phyloP scores from a whole-genome alignment of 1,139 yeast genomes.

The Lodderomyces beijingensis region DNA sequence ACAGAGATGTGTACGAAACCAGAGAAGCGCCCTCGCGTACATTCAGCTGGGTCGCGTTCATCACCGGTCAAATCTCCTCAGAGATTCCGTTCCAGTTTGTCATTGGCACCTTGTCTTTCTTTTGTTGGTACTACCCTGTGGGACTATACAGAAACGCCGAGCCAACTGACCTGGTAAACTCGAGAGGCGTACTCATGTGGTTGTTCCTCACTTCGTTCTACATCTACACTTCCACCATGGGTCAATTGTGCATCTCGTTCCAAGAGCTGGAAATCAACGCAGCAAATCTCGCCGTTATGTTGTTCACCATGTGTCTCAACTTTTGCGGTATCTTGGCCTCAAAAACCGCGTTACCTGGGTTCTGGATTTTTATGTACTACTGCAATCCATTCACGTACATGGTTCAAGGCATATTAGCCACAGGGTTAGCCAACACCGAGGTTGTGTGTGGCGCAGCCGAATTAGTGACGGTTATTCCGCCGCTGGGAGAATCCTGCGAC shows the following conservation, averaged over 20 bases:
- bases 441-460: slow-evolving; percentile 26
- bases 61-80: slow-evolving; percentile 60
- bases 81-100: slow-evolving; percentile 78
- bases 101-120: slow-evolving; percentile 61
- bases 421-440: slow-evolving; percentile 29
- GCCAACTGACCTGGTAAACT: slow-evolving; percentile 19
- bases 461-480: slow-evolving; percentile 24
- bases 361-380: slow-evolving; percentile 37
- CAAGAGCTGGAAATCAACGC: slow-evolving; percentile 37
- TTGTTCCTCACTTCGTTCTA: slow-evolving; percentile 37
- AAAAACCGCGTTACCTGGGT: slow-evolving; percentile 25
- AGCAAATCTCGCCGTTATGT: slow-evolving; percentile 25
- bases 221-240: slow-evolving; percentile 34
- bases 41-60: slow-evolving; percentile 28
- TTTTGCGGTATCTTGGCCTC: slow-evolving; percentile 34
- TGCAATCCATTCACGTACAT: slow-evolving; percentile 60
- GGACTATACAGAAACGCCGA: slow-evolving; percentile 61
- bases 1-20: slow-evolving; percentile 34
- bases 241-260: slow-evolving; percentile 37
- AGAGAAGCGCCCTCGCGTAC: slow-evolving; percentile 33
- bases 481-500: slow-evolving; percentile 54
- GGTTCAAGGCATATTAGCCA: slow-evolving; percentile 31
- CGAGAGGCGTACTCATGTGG: slow-evolving; percentile 44
- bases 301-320: slow-evolving; percentile 26
- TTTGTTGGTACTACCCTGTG: slow-evolving; percentile 80